Evolutionary conservation across 202 grass and related monocot species (phyloP), one percentile per base, ranked within the genome.

Genomic region (Dendrocalamus latiflorus): DNA sequence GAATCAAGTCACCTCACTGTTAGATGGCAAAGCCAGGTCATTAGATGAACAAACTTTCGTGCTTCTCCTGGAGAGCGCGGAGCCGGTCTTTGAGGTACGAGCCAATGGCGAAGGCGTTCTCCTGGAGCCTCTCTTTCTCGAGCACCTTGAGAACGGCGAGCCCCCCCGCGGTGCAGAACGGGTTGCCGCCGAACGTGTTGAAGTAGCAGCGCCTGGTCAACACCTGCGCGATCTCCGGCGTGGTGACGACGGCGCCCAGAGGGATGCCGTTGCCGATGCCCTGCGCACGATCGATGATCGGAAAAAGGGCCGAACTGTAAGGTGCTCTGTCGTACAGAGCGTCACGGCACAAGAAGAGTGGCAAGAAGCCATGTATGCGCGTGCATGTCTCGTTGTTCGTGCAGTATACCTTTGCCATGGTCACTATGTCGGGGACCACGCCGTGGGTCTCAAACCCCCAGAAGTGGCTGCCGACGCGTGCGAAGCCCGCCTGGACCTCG

Each of bases 221-320:
- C 34, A 93, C 91, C 55, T 86, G 71, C 17, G 91, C 94, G 74
- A 97, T 90, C 81, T 97, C 91, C 71, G 87, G 76, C 66, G 94
- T 97, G 2, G 94, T 97, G 69, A 97, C 85, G 36, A 94, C 94
- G 53, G 94, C 94, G 65, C 94, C 94, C 20, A 97, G 75, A 6
- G 91, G 94, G 73, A 97, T 94, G 72, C 91, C 94, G 84, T 97
- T 97, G 73, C 94, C 94, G 84, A 97, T 97, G 21, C 94, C 91
- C 94, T 97, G 88, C n/a, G 33, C 24, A 6, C 17, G n/a, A 28
- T 36, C 25, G 17, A 10, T 4, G 41, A 4, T 65, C 56, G n/a
- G 78, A 26, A 1, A 10, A 24, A 61, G 20, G 20, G 7, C 51
- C 51, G 3, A 9, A 21, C 7, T 8, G 20, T 55, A 2, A 55